Conservation (phyloP, 2,329 filamentous ascomycete genomes). For the Paecilomyces sp. region DNA sequence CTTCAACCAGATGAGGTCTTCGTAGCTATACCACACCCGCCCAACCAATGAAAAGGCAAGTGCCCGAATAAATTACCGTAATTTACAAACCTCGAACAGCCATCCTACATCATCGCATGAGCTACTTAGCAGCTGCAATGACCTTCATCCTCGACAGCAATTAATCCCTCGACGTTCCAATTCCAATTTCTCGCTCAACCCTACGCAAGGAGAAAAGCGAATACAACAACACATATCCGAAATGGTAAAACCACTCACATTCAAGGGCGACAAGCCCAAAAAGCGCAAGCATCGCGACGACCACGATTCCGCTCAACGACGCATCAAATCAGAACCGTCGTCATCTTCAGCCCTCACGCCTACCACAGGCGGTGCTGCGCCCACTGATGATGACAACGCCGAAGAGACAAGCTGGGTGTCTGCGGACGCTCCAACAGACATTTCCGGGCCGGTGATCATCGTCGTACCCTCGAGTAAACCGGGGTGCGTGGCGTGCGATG, state of each 20-base stretch:
- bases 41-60: neutral
- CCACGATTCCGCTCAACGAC: conserved; percentile 39
- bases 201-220: no score
- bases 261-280: conserved; percentile 95
- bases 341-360: conserved; percentile 3
- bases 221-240: conserved; percentile 6
- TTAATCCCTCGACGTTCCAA: conserved; percentile 3
- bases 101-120: conserved; percentile 1
- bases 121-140: neutral
- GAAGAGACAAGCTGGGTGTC: conserved; percentile 88
- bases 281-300: conserved; percentile 71
- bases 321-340: conserved; percentile 16
- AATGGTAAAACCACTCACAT: conserved; percentile 72
- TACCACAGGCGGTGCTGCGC: conserved; percentile 9
- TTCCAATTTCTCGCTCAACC: conserved; percentile 1
- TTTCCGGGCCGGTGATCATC: conserved; percentile 75
- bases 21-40: neutral
- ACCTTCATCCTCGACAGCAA: neutral
- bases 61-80: neutral
- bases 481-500: conserved; percentile 75
- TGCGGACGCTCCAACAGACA: conserved; percentile 65
- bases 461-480: conserved; percentile 69
- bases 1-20: neutral
- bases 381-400: conserved; percentile 34
- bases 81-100: neutral